Base-by-base conservation (phyloP, 805 yeast species). In the Candida boidinii region DNA sequence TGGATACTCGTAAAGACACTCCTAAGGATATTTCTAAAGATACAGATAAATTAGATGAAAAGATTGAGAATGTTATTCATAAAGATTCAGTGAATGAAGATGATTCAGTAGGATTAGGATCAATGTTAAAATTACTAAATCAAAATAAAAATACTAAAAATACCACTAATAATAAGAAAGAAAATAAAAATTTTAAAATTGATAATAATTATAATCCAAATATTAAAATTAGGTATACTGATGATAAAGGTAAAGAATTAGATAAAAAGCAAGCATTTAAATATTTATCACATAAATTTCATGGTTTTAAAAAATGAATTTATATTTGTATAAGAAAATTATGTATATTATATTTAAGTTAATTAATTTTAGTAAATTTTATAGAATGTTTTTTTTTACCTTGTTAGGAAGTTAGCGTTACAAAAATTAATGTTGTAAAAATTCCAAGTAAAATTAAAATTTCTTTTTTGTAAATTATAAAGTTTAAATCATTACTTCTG, bases 231-330 rank as follows among this genome's bases (percentile, higher is more conserved):
- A 66, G 63, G 17, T 81, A 84, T 52, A 66, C 62, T 14, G 94
- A 84, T 49, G 78, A 73, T 17, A 44, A 55, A 2, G 95, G 95
- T 1, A 60, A 70, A 21, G 60, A 62, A 15, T 54, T 86, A 18
- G 58, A 66, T 20, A 64, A 77, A 4, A 82, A 79, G 46, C 78
- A 78, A 38, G 95, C 95, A 1, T 85, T 71, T 61, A 84, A 82
- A 56, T 71, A 72, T 39, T 56, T 84, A 29, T 79, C 92, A 3
- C 88, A 80, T 40, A 73, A 76, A 41, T 85, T 83, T 53, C 95
- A 85, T 51, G 94, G 92, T 3, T 48, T 47, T 16, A 47, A 38
- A n/a, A 48, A 49, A 31, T 35, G 20, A 31, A 9, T 9, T 19
- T 19, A 19, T 19, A 9, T 19, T 7, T 19, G 9, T 9, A 19